Percentiles rank a stretch among this genome's conserved stretches.
Conservation (phyloP, 2,329 filamentous ascomycete genomes). For the Microascus cirrosus region DNA sequence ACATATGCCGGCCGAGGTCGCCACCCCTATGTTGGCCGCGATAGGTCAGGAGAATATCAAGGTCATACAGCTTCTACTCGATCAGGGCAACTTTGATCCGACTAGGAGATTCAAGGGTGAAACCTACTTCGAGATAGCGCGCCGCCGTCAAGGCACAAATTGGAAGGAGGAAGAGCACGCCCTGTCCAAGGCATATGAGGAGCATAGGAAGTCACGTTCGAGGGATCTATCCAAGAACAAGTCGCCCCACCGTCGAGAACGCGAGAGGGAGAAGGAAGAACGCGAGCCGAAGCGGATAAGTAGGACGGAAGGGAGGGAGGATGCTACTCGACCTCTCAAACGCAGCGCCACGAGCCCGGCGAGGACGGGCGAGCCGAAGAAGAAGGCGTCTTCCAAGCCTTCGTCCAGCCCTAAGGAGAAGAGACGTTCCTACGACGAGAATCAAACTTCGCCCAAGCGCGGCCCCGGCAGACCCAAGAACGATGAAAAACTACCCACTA, state of each 20-base stretch:
- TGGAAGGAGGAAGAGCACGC: slow-evolving; percentile 84
- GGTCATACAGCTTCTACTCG: slow-evolving; percentile 69
- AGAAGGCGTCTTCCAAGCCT: slow-evolving; percentile 19
- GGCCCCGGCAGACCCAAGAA: slow-evolving; percentile 42
- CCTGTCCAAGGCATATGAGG: slow-evolving; percentile 65
- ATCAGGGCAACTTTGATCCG: slow-evolving; percentile 71
- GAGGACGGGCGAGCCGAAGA: slow-evolving; percentile 34
- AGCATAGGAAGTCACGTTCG: slow-evolving; percentile 38
- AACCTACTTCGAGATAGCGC: slow-evolving; percentile 79
- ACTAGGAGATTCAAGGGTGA: slow-evolving; percentile 65
- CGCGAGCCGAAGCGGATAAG: slow-evolving; percentile 27
- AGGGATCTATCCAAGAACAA: slow-evolving; percentile 37
- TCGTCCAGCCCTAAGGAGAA: slow-evolving; percentile 36
- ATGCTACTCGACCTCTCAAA: slow-evolving; percentile 27
- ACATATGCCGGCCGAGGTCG: slow-evolving; percentile 54
- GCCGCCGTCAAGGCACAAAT: slow-evolving; percentile 69
- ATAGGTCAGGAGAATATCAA: slow-evolving; percentile 83
- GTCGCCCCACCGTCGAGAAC: slow-evolving; percentile 33
- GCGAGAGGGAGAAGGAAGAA: slow-evolving; percentile 25
- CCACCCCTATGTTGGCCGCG: slow-evolving; percentile 87
- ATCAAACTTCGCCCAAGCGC: slow-evolving; percentile 35
- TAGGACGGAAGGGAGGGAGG: slow-evolving; percentile 33
- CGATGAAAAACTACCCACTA: slow-evolving; percentile 36
- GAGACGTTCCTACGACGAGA: slow-evolving; percentile 33
- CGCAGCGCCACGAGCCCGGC: slow-evolving; percentile 37